Percentiles rank a stretch among this genome's conserved stretches.
These are phyloP conservation scores for Bifiguratus adelaidae DNA, from an alignment of 192 early-diverging fungal species.

Conservation along the genomic window DNA sequence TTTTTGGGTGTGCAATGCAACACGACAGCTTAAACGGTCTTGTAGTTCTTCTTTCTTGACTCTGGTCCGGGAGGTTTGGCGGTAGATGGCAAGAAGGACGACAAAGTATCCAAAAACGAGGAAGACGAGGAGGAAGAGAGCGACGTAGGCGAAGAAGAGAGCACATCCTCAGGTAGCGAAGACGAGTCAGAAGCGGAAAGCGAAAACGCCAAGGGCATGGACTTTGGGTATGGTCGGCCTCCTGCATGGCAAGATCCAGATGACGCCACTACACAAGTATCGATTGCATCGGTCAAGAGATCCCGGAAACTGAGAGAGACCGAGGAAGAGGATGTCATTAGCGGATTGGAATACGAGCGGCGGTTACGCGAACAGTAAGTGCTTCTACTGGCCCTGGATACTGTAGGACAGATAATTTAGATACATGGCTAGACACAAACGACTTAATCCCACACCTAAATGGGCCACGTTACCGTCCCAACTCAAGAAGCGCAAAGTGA, in stretches of 20 bases:
- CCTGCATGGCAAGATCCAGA: constrained; percentile 79
- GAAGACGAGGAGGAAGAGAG: constrained; percentile 24
- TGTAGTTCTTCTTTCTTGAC: constrained; percentile 20
- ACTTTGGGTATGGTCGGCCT: constrained; percentile 5
- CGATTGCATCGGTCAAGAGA: constrained; percentile 51
- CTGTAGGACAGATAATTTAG: too few relatives aligned
- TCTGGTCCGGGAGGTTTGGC: constrained; percentile 14
- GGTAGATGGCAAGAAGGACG: too few relatives aligned
- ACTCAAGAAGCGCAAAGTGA: constrained; percentile 12
- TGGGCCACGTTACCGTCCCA: constrained; percentile 69
- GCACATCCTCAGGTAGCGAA: constrained; percentile 12
- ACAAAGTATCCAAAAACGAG: constrained; percentile 15
- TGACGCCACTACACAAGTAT: constrained; percentile 57
- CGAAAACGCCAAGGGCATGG: constrained; percentile 7
- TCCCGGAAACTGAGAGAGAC: constrained; percentile 68
- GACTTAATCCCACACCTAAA: constrained; percentile 72
- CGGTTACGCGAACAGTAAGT: constrained; percentile 74
- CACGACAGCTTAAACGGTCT: neutral
- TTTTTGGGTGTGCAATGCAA: too few relatives aligned
- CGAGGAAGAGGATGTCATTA: constrained; percentile 65
- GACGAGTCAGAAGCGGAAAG: constrained; percentile 7
- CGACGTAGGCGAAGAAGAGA: constrained; percentile 26
- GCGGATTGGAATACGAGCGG: constrained; percentile 72
- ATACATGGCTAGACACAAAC: too few relatives aligned
- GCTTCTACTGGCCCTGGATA: too few relatives aligned